phyloP scores from a whole-genome alignment of 2,329 filamentous ascomycete species.

The Myriosclerotinia curreyana region DNA sequence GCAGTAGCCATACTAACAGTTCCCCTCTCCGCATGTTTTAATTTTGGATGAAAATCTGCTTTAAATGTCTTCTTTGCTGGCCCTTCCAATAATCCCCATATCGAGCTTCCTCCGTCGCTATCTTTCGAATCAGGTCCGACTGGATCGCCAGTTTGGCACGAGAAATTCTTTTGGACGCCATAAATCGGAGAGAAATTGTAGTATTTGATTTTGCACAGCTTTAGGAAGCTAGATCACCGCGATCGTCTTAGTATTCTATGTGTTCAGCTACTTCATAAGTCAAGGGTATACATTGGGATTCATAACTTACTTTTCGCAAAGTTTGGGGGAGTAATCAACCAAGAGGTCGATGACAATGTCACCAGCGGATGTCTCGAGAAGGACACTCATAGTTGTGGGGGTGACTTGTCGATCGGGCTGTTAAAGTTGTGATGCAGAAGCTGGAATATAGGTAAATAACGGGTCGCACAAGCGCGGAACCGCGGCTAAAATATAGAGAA shows the following conservation, averaged over 20 bases:
- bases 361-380: slow-evolving; percentile 87
- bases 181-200: slow-evolving; percentile 96
- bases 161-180: slow-evolving; percentile 90
- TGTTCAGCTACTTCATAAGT: slow-evolving; percentile 49
- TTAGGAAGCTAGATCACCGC: slow-evolving; percentile 71
- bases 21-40: slow-evolving; percentile 84
- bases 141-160: slow-evolving; percentile 93
- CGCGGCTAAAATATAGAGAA: slow-evolving; percentile 12
- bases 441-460: slow-evolving; percentile 10
- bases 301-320: slow-evolving; percentile 86
- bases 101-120: slow-evolving; percentile 88
- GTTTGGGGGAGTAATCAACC: slow-evolving; percentile 82
- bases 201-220: slow-evolving; percentile 98
- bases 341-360: slow-evolving; percentile 94
- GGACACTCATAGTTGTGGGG: slow-evolving; percentile 71
- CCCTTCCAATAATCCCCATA: slow-evolving; percentile 80
- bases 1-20: slow-evolving; percentile 98
- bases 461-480: slow-evolving; percentile 14
- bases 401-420: neutral
- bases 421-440: slow-evolving; percentile 14
- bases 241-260: slow-evolving; percentile 50
- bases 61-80: slow-evolving; percentile 72
- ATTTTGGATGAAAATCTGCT: slow-evolving; percentile 79
- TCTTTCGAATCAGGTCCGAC: slow-evolving; percentile 79
- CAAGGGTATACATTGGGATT: slow-evolving; percentile 20